Evolutionary conservation across 1,284 basidiomycete species (phyloP), one percentile per base, ranked within the genome.

Genomic region (Trametes hirsuta): DNA sequence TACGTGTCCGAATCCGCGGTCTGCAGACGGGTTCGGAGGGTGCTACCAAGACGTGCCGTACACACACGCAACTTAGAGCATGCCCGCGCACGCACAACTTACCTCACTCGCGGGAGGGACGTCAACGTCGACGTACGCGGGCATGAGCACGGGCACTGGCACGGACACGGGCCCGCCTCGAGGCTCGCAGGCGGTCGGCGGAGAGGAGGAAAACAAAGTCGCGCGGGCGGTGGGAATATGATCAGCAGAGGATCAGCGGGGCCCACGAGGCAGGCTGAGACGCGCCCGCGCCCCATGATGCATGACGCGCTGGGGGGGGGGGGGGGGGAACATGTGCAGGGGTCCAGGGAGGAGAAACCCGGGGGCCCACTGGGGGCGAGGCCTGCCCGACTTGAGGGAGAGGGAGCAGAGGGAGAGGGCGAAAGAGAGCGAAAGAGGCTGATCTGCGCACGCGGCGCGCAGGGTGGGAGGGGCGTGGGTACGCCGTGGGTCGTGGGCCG

Each of bases 251-350:
- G 48, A 56, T 56, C 55, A 45, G 48, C 47, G 55, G 22, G 55
- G 21, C 12, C 55, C 55, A 56, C 21, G 55, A 48, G 54, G 54
- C 52, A 11, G 35, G 44, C 52, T 53, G 44, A 53, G 52, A 51
- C 49, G 49, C 49, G 49, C 39, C 49, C 49, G n/a, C 47, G 36
- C 6, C 49, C 39, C 34, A 8, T 30, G 30, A 18, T 21, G 22
- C 24, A 24, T 6, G 18, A 21, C 37, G 49, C 49, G 39, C 15
- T 15, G 41, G 4, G 11, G 21, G 11, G 36, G 35, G 15, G 24
- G 41, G 4, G 11, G 21, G 11, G 36, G 35, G 15, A 37, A 25
- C 22, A 39, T 49, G 54, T 47, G 54, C 54, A 34, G 18, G 54
- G 24, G 54, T 41, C 54, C 54, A 47, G 52, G 51, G 56, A 51